Conservation (phyloP, 2,329 filamentous ascomycete species). For the Pyricularia grisea region DNA sequence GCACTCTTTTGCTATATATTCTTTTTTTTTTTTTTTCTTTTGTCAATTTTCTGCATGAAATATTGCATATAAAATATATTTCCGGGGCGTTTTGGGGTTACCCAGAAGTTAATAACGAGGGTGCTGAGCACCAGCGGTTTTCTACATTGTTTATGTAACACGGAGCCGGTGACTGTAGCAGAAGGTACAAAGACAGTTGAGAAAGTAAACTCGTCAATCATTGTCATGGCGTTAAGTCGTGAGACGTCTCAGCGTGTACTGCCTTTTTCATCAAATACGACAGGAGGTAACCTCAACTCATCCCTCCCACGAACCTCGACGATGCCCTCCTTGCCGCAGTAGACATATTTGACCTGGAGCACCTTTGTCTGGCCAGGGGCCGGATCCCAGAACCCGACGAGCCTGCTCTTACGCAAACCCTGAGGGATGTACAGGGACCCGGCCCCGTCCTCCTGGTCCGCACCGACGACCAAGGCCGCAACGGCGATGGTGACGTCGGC, state of each 20-base stretch:
- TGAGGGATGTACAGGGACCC: constrained; percentile 24
- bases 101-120: background rate
- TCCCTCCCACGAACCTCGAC: constrained; percentile 26
- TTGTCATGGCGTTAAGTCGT: background rate
- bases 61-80: background rate
- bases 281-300: constrained; percentile 23
- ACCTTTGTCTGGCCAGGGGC: constrained; percentile 32
- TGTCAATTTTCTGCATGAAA: background rate
- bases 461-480: constrained; percentile 30
- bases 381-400: constrained; percentile 43
- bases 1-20: background rate
- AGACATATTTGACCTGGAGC: constrained; percentile 34
- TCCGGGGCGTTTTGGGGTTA: background rate
- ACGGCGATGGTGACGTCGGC: constrained; percentile 40
- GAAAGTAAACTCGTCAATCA: background rate
- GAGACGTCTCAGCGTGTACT: background rate
- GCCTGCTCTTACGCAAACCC: constrained; percentile 30
- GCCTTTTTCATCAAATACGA: background rate
- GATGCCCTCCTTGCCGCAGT: constrained; percentile 22
- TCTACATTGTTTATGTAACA: background rate
- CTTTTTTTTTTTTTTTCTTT: too few species aligned
- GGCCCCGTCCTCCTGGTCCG: constrained; percentile 1
- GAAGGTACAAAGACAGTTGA: background rate
- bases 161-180: background rate
- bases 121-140: background rate